phyloP scores from a whole-genome alignment of 169 alveolate species.

The Plasmodium inui region DNA sequence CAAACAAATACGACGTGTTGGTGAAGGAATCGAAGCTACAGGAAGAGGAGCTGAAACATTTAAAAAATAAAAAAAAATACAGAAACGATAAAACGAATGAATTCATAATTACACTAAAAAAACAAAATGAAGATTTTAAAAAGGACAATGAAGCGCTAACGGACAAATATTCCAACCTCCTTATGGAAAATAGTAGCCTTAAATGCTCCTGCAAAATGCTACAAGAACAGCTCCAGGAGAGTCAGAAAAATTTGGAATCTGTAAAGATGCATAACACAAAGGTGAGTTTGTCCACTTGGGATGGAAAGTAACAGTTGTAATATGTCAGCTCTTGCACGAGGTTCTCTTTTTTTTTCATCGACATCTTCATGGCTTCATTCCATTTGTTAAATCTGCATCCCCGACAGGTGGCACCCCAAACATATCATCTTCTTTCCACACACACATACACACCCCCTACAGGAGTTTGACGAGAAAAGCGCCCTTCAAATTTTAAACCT shows the following conservation, averaged over 20 bases:
- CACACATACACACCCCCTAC: neutral
- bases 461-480: conserved; percentile 40
- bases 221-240: conserved; percentile 45
- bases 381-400: neutral
- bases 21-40: conserved; percentile 61
- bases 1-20: conserved; percentile 55
- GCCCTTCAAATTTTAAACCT: conserved; percentile 49
- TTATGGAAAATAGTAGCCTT: conserved; percentile 8
- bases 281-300: neutral
- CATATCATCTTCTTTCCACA: neutral
- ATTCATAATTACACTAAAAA: conserved; percentile 32
- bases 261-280: conserved; percentile 6
- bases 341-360: neutral
- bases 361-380: neutral
- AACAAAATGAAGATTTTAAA: conserved; percentile 66
- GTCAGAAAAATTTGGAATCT: conserved; percentile 4
- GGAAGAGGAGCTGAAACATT: conserved; percentile 73
- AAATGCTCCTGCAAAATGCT: conserved; percentile 6
- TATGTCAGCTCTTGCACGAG: neutral
- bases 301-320: neutral
- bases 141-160: conserved; percentile 36
- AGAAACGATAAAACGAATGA: conserved; percentile 65
- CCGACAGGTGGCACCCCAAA: neutral
- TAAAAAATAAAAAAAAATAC: conserved; percentile 68
- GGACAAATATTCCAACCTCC: conserved; percentile 28